Conservation (phyloP, 306 rosid species). For the Ormosia emarginata region DNA sequence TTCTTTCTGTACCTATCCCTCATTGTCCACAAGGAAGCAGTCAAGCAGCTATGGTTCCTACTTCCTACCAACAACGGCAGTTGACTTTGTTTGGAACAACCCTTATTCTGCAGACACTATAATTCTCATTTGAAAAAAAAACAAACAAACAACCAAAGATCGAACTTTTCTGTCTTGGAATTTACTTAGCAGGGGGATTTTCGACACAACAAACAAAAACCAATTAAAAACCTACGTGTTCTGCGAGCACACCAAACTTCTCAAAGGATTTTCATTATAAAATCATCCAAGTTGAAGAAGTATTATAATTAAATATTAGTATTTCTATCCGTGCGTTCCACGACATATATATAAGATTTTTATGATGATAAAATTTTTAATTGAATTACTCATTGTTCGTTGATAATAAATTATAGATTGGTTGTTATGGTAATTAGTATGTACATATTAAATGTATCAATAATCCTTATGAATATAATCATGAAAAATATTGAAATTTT, state of each 20-base stretch:
- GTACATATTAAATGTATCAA: too few relatives aligned
- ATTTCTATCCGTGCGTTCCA: too few relatives aligned
- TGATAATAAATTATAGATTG: too few relatives aligned
- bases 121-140: neutral
- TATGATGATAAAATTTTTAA: too few relatives aligned
- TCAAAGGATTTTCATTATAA: neutral
- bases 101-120: neutral
- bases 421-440: too few relatives aligned
- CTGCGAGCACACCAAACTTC: neutral
- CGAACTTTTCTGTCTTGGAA: conserved; percentile 1
- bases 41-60: neutral
- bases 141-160: neutral
- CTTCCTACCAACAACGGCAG: neutral
- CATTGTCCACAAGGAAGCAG: neutral
- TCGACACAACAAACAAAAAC: neutral
- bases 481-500: too few relatives aligned
- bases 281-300: neutral
- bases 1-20: neutral
- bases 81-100: neutral
- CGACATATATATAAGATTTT: too few relatives aligned
- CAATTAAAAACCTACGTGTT: neutral
- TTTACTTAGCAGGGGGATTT: neutral
- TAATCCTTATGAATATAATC: too few relatives aligned
- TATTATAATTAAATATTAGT: neutral
- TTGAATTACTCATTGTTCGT: too few relatives aligned